A percentile compares a stretch with the other conserved stretches of the same genome.
phyloP scores from a whole-genome alignment of 176 grass and related monocot genomes.

The Miscanthus lutarioriparius region DNA sequence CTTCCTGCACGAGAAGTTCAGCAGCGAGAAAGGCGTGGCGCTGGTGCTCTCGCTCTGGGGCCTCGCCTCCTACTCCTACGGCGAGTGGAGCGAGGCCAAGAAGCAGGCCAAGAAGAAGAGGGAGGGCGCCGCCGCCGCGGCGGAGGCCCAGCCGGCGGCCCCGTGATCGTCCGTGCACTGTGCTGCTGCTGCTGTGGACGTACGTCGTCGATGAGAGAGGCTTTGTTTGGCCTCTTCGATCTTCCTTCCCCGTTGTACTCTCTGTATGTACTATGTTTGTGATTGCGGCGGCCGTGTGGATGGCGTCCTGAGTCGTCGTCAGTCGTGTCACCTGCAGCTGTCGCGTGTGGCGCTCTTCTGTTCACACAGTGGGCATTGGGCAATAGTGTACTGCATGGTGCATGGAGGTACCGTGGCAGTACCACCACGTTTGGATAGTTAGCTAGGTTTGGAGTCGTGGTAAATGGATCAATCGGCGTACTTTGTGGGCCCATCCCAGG shows the following conservation, averaged over 20 bases:
- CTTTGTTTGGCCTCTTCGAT: too few species aligned
- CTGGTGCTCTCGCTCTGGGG: conserved; percentile 74
- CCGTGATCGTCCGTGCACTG: background rate
- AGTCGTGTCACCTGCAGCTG: background rate
- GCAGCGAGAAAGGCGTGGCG: conserved; percentile 62
- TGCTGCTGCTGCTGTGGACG: background rate
- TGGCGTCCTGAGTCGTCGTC: background rate
- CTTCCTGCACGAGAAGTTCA: conserved; percentile 74
- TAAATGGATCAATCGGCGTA: background rate
- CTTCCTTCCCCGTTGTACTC: too few species aligned
- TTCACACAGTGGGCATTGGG: background rate
- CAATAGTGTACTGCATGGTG: background rate
- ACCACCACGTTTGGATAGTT: background rate
- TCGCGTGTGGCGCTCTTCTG: background rate
- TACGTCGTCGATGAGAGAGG: too few species aligned
- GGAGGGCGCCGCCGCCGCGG: background rate
- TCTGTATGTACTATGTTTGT: background rate
- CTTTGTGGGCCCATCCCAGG: background rate
- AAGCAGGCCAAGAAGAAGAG: conserved; percentile 43
- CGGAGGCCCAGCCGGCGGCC: background rate
- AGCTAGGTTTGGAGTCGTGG: background rate
- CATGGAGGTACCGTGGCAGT: background rate
- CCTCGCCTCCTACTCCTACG: conserved; percentile 74
- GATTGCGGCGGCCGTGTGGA: too few species aligned
- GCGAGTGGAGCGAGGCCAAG: conserved; percentile 48